Evolutionary conservation across 192 early-diverging fungal species (phyloP), one percentile per base, ranked within the genome.

Genomic region (Dimargaris cristalligena): DNA sequence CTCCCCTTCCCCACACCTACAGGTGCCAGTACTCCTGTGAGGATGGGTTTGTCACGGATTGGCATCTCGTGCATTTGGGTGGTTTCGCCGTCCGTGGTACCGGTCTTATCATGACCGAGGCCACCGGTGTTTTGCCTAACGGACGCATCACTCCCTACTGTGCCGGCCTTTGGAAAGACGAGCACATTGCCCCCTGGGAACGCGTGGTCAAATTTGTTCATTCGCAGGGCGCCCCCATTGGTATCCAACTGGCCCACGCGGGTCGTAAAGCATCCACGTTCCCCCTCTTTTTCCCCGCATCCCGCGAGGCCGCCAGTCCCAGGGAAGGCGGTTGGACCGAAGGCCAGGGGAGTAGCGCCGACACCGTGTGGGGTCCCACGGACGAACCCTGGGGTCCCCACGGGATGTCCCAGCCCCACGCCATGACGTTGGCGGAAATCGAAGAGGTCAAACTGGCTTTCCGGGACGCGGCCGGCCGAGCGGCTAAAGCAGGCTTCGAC

Each of bases 171-270:
- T 93, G 87, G 85, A 75, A 80, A 14, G 86, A 90, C 69, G 84
- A 77, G 13, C 90, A 94, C 34, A 75, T 86, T 1, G 69, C 69
- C 1, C 73, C 75, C 45, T 65, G 69, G 6, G 38, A 47, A 45
- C 69, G 71, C 2, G 71, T 91, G 22, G 78, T 78, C 20, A 66
- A 79, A 35, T 76, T 82, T 69, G 69, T 74, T n/a, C 87, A 90
- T 47, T 62, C 67, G 0, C 75, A 81, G 30, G 81, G 81, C 26
- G 54, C 67, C n/a, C 70, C 75, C 4, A 62, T 77, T 41, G 82
- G 77, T 47, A 84, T 92, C 60, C 90, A 96, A 62, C 58, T 94
- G 6, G 85, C 78, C 0, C 92, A 96, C 59, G 84, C 85, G 23
- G 89, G 90, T 4, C 79, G 88, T 46, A 92, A 94, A 61, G 76